A percentile compares a stretch with the other conserved stretches of the same genome.
Evolutionary conservation across 805 yeast species (phyloP).

Genomic region (Teunomyces tritomae): DNA sequence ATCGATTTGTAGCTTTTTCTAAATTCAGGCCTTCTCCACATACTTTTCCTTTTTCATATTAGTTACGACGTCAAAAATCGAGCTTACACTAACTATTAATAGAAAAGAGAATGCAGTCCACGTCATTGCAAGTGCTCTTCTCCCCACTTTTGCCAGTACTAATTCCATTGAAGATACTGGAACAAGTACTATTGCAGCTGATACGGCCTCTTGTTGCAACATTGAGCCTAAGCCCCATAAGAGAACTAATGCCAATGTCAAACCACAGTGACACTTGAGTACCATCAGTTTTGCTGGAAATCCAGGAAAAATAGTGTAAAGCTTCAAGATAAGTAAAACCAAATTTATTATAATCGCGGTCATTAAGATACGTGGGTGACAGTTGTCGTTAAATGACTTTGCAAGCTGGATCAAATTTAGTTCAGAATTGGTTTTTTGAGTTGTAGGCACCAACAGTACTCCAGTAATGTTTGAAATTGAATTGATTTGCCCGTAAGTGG

Average conservation of each 20-base stretch:
- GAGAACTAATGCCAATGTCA: slow-evolving; percentile 26
- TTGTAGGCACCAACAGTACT: slow-evolving; percentile 30
- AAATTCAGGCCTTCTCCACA: background rate
- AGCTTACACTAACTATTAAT: slow-evolving; percentile 25
- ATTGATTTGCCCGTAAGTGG: slow-evolving; percentile 26
- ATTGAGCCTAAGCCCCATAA: slow-evolving; percentile 67
- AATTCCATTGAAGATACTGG: slow-evolving; percentile 51
- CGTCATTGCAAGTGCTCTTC: slow-evolving; percentile 53
- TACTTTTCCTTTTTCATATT: background rate
- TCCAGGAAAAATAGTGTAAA: slow-evolving; percentile 47
- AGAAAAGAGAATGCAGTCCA: slow-evolving; percentile 60
- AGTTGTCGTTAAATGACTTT: slow-evolving; percentile 40
- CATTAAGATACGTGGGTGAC: slow-evolving; percentile 56
- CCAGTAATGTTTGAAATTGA: slow-evolving; percentile 24
- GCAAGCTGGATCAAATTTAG: slow-evolving; percentile 51
- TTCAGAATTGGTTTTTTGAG: slow-evolving; percentile 16
- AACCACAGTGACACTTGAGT: slow-evolving; percentile 13
- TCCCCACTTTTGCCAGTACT: slow-evolving; percentile 44
- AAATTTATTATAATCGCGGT: slow-evolving; percentile 46
- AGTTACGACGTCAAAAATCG: background rate
- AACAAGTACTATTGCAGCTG: slow-evolving; percentile 42
- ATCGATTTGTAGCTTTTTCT: too few species aligned
- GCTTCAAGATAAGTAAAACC: slow-evolving; percentile 36
- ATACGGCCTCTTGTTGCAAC: slow-evolving; percentile 58
- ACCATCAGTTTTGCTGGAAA: slow-evolving; percentile 44